phyloP scores from a whole-genome alignment of 1,284 basidiomycete species.

The Coriolopsis trogii region DNA sequence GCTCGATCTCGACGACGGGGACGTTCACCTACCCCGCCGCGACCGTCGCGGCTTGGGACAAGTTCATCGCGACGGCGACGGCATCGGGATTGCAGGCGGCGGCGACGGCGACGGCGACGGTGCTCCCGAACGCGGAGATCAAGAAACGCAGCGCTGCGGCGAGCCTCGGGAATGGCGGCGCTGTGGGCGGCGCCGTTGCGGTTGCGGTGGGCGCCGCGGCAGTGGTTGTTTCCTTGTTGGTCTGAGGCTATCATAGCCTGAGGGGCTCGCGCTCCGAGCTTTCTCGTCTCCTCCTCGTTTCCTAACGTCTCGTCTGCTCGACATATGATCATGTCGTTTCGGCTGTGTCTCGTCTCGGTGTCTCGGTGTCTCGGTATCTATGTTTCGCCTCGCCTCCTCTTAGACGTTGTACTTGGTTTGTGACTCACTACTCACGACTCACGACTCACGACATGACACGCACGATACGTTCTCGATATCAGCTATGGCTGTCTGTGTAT shows the following conservation, averaged over 20 bases:
- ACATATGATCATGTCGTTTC: too few relatives aligned
- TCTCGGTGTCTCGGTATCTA: background rate
- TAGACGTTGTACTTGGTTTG: background rate
- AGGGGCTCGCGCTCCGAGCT: background rate
- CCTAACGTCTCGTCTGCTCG: too few relatives aligned
- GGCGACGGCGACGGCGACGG: constrained; percentile 19
- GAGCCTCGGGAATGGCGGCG: background rate
- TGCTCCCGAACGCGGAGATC: background rate
- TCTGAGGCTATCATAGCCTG: constrained; percentile 1
- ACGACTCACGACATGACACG: too few relatives aligned
- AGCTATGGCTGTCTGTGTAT: too few relatives aligned
- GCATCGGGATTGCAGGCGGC: constrained; percentile 12
- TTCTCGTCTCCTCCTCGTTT: background rate
- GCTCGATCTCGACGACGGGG: constrained; percentile 25
- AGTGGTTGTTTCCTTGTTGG: constrained; percentile 11
- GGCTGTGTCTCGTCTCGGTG: background rate
- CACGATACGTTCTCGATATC: too few relatives aligned
- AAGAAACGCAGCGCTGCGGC: background rate
- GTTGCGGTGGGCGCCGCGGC: constrained; percentile 1
- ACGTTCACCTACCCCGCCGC: constrained; percentile 35
- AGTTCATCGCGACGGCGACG: constrained; percentile 32
- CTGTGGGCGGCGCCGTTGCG: background rate
- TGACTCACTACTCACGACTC: too few relatives aligned
- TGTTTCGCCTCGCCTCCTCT: background rate
- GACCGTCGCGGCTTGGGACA: constrained; percentile 58